Evolutionary conservation across 768 basidiomycete genomes (phyloP).

Genomic region (Tylopilus balloui): DNA sequence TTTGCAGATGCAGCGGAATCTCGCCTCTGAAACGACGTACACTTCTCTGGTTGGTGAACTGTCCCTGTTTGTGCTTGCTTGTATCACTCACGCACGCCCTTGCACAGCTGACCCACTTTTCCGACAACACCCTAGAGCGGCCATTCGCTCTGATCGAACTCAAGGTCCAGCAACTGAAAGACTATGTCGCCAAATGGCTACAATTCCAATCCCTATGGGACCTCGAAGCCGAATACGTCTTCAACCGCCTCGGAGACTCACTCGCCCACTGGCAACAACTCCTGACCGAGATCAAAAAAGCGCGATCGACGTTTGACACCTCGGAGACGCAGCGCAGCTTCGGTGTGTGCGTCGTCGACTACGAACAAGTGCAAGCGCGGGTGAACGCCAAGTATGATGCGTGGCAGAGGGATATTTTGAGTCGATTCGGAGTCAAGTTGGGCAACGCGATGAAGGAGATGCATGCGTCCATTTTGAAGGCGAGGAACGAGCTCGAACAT

Average conservation of each 20-base stretch:
- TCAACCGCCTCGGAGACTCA: constrained; percentile 91
- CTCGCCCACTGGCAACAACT: constrained; percentile 94
- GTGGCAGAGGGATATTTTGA: constrained; percentile 95
- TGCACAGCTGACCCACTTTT: constrained; percentile 65
- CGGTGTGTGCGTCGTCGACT: constrained; percentile 92
- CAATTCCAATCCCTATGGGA: constrained; percentile 99
- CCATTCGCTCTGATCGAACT: constrained; percentile 84
- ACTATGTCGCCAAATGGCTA: constrained; percentile 96
- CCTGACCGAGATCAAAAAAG: constrained; percentile 94
- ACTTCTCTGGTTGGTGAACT: constrained; percentile 62
- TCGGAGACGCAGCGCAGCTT: constrained; percentile 90
- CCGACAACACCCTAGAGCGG: constrained; percentile 67
- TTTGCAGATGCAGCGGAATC: constrained; percentile 76
- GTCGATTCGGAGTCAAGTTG: constrained; percentile 87
- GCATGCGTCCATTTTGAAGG: constrained; percentile 89
- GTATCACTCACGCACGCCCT: constrained; percentile 4
- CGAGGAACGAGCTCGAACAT: constrained; percentile 91
- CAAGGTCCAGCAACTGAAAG: constrained; percentile 81
- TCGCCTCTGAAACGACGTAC: constrained; percentile 69
- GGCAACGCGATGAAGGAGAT: constrained; percentile 97
- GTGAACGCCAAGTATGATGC: constrained; percentile 99
- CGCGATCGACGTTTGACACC: constrained; percentile 94
- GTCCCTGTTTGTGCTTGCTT: background rate
- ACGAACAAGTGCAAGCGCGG: constrained; percentile 94
- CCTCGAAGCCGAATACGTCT: constrained; percentile 94